Evolutionary conservation across 148 eudicot genomes (phyloP).

Genomic region (Tetragonia tetragonoides): DNA sequence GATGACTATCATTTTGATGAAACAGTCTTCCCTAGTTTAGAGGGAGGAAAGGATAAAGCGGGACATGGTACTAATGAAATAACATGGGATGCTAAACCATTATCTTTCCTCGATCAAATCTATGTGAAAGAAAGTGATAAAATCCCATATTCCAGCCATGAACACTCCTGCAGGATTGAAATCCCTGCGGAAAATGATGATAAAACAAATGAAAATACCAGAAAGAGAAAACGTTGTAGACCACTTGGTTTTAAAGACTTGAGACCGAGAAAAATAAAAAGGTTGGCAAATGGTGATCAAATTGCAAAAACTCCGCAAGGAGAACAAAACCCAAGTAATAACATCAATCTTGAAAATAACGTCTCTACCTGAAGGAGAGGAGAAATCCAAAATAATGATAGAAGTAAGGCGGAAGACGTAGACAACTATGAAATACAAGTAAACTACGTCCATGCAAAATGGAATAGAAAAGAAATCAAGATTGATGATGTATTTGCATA

Average conservation of each 20-base stretch:
- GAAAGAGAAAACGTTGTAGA: background rate
- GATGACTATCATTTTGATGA: too few species aligned
- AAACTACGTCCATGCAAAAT: background rate
- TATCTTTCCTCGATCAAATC: too few species aligned
- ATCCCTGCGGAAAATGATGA: background rate
- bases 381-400: background rate
- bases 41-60: too few species aligned
- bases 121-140: background rate
- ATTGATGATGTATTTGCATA: background rate
- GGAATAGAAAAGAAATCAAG: background rate
- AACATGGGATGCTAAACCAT: too few species aligned
- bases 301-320: background rate
- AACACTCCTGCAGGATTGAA: background rate
- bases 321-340: background rate
- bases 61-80: too few species aligned
- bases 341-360: background rate
- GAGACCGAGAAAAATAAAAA: background rate
- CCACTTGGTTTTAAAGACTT: background rate
- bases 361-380: background rate
- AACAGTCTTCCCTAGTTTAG: too few species aligned
- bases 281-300: background rate
- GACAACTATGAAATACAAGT: slow-evolving; percentile 1
- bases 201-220: background rate
- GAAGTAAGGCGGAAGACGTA: background rate
- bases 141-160: background rate